Evolutionary conservation across 2,329 filamentous ascomycete genomes (phyloP).

Genomic region (Rhynchosporium graminicola): DNA sequence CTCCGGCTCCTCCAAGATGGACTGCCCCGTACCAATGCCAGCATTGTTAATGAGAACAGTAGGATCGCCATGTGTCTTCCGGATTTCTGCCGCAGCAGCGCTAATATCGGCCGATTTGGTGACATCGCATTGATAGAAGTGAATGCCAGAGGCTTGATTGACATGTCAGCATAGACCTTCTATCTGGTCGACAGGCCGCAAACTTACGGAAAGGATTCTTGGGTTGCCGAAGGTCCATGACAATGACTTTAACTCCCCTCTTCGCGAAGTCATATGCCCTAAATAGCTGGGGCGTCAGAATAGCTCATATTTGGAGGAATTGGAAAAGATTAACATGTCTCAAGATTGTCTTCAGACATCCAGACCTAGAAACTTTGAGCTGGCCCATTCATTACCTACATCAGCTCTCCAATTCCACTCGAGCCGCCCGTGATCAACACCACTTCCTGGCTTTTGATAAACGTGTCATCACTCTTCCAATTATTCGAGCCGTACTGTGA

Average conservation of each 20-base stretch:
- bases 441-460: slow-evolving; percentile 67
- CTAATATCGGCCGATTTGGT: slow-evolving; percentile 56
- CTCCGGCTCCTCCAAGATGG: slow-evolving; percentile 58
- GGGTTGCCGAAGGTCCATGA: slow-evolving; percentile 62
- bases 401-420: slow-evolving; percentile 67
- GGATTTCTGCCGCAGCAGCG: slow-evolving; percentile 53
- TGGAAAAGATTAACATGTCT: too few species aligned
- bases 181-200: slow-evolving; percentile 2
- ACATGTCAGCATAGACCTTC: slow-evolving; percentile 7
- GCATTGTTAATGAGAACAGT: slow-evolving; percentile 75
- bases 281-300: too few species aligned
- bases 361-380: too few species aligned
- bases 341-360: too few species aligned
- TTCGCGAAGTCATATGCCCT: slow-evolving; percentile 61
- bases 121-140: slow-evolving; percentile 69
- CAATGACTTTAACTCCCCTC: slow-evolving; percentile 64
- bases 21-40: slow-evolving; percentile 59
- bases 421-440: slow-evolving; percentile 76
- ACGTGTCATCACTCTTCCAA: slow-evolving; percentile 51
- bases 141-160: slow-evolving; percentile 52
- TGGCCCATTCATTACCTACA: slow-evolving; percentile 38
- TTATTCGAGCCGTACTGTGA: slow-evolving; percentile 52
- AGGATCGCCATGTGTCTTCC: slow-evolving; percentile 58
- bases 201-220: slow-evolving; percentile 21
- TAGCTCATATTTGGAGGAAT: too few species aligned